Conservation (phyloP, 768 basidiomycete genomes). For the Clitopilus passeckerianus region DNA sequence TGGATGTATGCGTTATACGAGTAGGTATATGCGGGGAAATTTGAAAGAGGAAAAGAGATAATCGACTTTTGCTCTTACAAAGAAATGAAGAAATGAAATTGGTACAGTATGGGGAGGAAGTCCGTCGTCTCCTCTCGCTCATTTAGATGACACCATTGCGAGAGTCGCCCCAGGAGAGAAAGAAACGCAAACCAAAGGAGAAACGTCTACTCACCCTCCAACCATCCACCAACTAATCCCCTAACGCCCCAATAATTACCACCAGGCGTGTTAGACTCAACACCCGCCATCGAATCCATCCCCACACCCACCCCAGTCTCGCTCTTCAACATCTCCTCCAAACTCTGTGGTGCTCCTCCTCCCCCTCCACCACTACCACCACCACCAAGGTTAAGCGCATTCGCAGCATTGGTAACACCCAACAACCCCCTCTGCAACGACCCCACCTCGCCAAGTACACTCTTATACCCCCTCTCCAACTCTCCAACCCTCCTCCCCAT, state of each 20-base stretch:
- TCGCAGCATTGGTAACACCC: not conserved
- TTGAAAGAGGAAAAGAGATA: not conserved
- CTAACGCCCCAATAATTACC: slow-evolving; percentile 51
- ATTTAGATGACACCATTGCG: not conserved
- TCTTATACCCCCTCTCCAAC: slow-evolving; percentile 35
- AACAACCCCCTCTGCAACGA: slow-evolving; percentile 22
- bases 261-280: not conserved
- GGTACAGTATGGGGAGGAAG: slow-evolving; percentile 3
- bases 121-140: slow-evolving; percentile 8
- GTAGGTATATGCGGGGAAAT: not conserved
- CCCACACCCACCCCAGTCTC: not conserved
- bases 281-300: not conserved
- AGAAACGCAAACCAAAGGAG: not conserved
- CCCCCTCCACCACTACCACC: slow-evolving; percentile 12
- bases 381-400: slow-evolving; percentile 45
- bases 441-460: slow-evolving; percentile 30
- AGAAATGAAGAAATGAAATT: slow-evolving; percentile 6
- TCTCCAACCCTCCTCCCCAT: slow-evolving; percentile 25
- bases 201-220: slow-evolving; percentile 64
- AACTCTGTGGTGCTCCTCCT: not conserved
- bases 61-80: slow-evolving; percentile 1
- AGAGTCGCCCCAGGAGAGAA: too few species aligned
- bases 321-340: not conserved
- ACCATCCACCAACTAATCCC: slow-evolving; percentile 77
- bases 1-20: not conserved